Percentiles rank a stretch among this genome's conserved stretches.
Evolutionary conservation across 257 asterid species (phyloP).

Genomic region (Nicotiana knightiana): DNA sequence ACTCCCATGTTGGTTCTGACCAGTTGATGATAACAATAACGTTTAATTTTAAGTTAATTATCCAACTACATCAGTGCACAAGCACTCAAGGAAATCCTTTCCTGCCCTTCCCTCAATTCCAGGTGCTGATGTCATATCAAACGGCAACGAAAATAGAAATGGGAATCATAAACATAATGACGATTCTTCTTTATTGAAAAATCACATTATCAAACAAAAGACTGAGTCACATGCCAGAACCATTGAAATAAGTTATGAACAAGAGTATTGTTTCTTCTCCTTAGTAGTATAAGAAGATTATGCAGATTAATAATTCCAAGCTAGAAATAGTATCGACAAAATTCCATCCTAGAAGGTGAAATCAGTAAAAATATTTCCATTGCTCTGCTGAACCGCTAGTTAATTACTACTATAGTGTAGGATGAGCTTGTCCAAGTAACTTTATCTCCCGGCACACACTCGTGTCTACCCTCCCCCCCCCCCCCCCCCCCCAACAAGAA

Average conservation of each 20-base stretch:
- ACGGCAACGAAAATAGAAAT: not conserved
- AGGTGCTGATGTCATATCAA: not conserved
- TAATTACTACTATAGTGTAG: not conserved
- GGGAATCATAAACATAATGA: not conserved
- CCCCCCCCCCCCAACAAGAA: not conserved
- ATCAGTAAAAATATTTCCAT: not conserved
- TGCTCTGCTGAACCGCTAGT: not conserved
- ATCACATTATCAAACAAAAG: not conserved
- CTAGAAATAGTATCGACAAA: not conserved
- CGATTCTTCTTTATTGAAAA: not conserved
- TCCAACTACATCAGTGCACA: not conserved
- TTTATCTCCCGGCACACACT: not conserved
- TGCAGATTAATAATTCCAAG: not conserved
- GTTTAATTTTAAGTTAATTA: not conserved
- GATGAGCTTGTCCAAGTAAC: not conserved
- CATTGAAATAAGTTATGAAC: not conserved
- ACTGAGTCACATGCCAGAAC: not conserved
- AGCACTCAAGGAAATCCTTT: not conserved
- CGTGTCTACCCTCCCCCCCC: not conserved
- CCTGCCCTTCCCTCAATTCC: not conserved
- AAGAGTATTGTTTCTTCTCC: not conserved
- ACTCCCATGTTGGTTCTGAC: not conserved
- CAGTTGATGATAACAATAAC: not conserved
- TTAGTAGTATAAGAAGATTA: not conserved
- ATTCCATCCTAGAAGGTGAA: not conserved